These are phyloP conservation scores for Tolypocladium tropicale DNA, from an alignment of 2,329 filamentous ascomycete genomes.

Conservation along the genomic window DNA sequence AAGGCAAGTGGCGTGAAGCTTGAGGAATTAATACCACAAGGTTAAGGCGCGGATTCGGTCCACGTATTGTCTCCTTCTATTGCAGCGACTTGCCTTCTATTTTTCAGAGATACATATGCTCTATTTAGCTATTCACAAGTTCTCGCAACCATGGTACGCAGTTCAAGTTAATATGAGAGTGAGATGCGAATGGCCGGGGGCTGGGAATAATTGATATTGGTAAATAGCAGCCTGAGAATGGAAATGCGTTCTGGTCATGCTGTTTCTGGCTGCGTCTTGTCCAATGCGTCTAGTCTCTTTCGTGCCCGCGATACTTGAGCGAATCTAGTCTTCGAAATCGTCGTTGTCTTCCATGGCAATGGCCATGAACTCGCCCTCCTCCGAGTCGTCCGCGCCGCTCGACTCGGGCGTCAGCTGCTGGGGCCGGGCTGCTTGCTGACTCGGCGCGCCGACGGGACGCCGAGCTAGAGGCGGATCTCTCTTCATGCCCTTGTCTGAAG, in stretches of 20 bases:
- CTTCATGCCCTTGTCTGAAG: not conserved
- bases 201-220: not conserved
- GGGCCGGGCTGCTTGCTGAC: conserved; percentile 3
- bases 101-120: not conserved
- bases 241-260: not conserved
- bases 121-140: not conserved
- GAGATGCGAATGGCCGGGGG: not conserved
- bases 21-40: conserved; percentile 7
- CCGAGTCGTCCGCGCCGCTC: conserved; percentile 21
- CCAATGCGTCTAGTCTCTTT: not conserved
- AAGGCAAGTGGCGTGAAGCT: conserved; percentile 3
- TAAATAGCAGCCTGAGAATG: conserved; percentile 6
- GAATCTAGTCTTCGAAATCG: conserved; percentile 17
- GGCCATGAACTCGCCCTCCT: conserved; percentile 11
- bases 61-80: conserved; percentile 3
- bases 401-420: conserved; percentile 15
- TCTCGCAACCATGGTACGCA: not conserved
- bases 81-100: not conserved
- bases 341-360: conserved; percentile 9
- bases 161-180: not conserved
- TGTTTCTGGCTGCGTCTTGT: not conserved
- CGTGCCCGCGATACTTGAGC: not conserved
- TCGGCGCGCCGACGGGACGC: not conserved
- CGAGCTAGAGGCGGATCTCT: not conserved
- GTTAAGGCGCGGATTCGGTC: not conserved